Evolutionary conservation across 208 protist genomes (phyloP).

Genomic region (Leishmania turanica): DNA sequence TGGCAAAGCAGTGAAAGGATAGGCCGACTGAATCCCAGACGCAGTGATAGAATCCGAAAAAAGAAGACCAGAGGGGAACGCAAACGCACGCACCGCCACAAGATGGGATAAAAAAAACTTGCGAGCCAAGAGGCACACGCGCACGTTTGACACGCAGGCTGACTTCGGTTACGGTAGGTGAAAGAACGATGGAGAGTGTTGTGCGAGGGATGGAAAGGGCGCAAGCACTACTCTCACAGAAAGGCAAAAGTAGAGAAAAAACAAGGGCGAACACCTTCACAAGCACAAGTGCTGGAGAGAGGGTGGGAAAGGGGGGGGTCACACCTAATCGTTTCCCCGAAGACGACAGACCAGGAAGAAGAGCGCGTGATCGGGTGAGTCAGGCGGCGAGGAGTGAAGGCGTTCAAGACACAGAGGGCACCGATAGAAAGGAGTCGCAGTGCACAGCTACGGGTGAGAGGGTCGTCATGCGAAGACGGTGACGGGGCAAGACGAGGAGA

Average conservation of each 20-base stretch:
- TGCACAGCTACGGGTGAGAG: not conserved
- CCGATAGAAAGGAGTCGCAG: not conserved
- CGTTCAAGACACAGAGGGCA: not conserved
- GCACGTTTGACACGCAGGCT: not conserved
- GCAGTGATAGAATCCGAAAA: not conserved
- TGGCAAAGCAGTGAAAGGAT: not conserved
- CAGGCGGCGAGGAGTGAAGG: not conserved
- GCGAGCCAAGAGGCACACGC: not conserved
- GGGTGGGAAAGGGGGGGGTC: not conserved
- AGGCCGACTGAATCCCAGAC: not conserved
- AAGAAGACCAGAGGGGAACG: not conserved
- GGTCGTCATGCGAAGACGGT: not conserved
- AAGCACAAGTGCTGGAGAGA: not conserved
- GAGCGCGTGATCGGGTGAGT: slow-evolving; percentile 1
- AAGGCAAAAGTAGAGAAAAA: not conserved
- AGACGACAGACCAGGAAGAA: not conserved
- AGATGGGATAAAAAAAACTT: not conserved
- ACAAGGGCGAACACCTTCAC: not conserved
- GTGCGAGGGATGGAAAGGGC: not conserved
- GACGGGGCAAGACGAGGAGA: not conserved
- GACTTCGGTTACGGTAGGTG: not conserved
- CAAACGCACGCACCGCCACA: not conserved
- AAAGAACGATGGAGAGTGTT: not conserved
- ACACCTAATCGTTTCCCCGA: not conserved
- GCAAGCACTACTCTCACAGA: not conserved